Base-by-base conservation (phyloP, 2,329 filamentous ascomycete species). In the Didymella lethalis region DNA sequence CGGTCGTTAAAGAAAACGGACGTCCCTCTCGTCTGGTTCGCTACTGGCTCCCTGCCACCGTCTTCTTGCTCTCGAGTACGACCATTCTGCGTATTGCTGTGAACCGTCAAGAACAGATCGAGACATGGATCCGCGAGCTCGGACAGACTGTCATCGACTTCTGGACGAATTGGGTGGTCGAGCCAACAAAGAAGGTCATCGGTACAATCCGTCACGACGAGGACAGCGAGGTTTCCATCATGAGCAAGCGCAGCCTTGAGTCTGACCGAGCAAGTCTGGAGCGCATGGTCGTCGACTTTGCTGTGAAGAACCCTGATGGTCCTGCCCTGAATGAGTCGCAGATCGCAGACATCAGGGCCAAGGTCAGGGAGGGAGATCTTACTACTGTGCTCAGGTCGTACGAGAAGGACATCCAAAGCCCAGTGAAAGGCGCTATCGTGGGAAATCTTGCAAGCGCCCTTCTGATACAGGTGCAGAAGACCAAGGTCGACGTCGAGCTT, bases 221-320 rank as follows among this genome's bases (percentile, higher is more conserved):
- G 69, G 90, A 88, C 66, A 97, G 92, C 73, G 94, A 98, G 74
- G 94, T 99, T 64, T 95, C 94, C 44, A 91, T 99, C 65, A 95
- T 99, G 90, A 97, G 93, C 79, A 91, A 92, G 59, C 90, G 94
- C 66, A 97, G 93, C 66, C 84, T 99, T 23, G 89, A 90, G 74
- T 93, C 93, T 1, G 95, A 99, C 74, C 88, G 92, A 31, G 92
- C 93, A 53, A 97, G 93, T 72, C 81, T 99, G 31, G 94, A 99
- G 77, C 89, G 95, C 47, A 99, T 99, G 95, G 96, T 99, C 4
- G 90, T 99, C 36, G 95, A 98, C 67, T 99, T 99, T 80, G 91
- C 93, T 4, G 81, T 89, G 10, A 93, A 97, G 67, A 92, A 93
- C 70, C 90, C 92, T 1, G 83, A 86, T 52, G 84, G 87, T 28